These are phyloP conservation scores for Phascolomyces articulosus DNA, from an alignment of 371 early-diverging fungal species.

Conservation along the genomic window DNA sequence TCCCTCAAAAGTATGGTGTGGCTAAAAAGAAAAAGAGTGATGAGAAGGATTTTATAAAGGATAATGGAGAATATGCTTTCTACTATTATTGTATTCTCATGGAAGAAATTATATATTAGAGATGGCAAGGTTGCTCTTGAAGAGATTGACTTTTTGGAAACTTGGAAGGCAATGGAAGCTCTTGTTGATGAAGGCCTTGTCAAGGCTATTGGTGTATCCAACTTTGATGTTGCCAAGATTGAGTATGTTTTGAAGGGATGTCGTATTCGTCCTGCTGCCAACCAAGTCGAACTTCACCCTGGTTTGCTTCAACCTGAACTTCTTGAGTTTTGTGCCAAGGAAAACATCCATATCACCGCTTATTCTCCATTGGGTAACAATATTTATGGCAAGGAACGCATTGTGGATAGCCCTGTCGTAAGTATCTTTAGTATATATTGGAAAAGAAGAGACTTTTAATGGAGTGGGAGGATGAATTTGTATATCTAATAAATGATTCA, in stretches of 20 bases:
- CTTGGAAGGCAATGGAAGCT: conserved; percentile 83
- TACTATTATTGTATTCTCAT: not conserved
- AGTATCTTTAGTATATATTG: conserved; percentile 15
- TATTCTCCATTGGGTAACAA: conserved; percentile 48
- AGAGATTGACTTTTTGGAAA: conserved; percentile 49
- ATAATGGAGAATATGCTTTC: not conserved
- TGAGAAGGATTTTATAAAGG: not conserved
- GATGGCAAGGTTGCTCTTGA: conserved; percentile 44
- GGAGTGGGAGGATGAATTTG: conserved; percentile 28
- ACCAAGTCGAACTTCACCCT: conserved; percentile 69
- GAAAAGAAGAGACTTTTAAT: conserved; percentile 79
- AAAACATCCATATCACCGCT: conserved; percentile 40
- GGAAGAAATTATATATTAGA: too few relatives aligned
- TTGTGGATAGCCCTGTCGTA: conserved; percentile 66
- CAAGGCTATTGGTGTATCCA: conserved; percentile 76
- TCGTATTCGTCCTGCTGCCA: conserved; percentile 66
- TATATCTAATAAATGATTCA: not conserved
- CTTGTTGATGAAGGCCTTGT: conserved; percentile 55
- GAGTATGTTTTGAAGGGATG: conserved; percentile 54
- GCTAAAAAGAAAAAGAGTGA: not conserved
- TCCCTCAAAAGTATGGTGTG: conserved; percentile 34
- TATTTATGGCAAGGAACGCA: conserved; percentile 78
- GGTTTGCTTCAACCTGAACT: conserved; percentile 52
- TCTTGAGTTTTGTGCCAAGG: conserved; percentile 36
- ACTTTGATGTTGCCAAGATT: conserved; percentile 62